Conservation (phyloP, 768 basidiomycete genomes). For the Pholiota molesta region DNA sequence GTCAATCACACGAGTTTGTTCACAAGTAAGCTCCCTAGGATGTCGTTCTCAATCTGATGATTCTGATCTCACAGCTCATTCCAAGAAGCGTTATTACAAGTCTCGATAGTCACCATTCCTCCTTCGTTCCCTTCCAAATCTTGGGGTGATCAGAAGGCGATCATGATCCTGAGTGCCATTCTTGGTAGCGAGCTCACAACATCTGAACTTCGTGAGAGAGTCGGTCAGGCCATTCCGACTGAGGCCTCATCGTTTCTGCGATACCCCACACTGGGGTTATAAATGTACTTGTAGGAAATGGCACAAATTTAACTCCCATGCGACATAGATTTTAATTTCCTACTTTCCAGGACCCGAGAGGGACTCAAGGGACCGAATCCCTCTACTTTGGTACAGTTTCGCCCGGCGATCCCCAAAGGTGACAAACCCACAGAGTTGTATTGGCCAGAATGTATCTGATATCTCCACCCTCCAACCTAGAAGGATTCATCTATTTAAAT, state of each 20-base stretch:
- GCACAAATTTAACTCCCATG: neutral
- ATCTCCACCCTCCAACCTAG: neutral
- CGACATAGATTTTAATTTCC: neutral
- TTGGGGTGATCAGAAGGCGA: neutral
- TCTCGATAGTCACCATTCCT: neutral
- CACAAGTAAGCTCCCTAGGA: neutral
- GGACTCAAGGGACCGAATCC: neutral
- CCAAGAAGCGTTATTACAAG: neutral
- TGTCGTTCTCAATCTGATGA: neutral
- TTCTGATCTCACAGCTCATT: neutral
- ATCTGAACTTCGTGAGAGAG: slow-evolving; percentile 1
- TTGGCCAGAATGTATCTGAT: neutral
- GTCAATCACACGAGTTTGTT: neutral
- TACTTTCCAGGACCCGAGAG: neutral
- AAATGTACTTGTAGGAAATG: neutral
- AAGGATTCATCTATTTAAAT: neutral
- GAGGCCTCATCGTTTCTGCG: neutral
- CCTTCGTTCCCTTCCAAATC: neutral
- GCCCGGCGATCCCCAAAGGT: neutral
- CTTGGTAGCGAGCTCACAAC: neutral
- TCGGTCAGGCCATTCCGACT: neutral
- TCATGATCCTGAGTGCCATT: slow-evolving; percentile 1
- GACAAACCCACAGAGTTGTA: neutral
- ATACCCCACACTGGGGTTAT: neutral
- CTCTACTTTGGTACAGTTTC: neutral